These are phyloP conservation scores for Rhodotorula babjevae DNA, from an alignment of 768 basidiomycete species.

Conservation along the genomic window DNA sequence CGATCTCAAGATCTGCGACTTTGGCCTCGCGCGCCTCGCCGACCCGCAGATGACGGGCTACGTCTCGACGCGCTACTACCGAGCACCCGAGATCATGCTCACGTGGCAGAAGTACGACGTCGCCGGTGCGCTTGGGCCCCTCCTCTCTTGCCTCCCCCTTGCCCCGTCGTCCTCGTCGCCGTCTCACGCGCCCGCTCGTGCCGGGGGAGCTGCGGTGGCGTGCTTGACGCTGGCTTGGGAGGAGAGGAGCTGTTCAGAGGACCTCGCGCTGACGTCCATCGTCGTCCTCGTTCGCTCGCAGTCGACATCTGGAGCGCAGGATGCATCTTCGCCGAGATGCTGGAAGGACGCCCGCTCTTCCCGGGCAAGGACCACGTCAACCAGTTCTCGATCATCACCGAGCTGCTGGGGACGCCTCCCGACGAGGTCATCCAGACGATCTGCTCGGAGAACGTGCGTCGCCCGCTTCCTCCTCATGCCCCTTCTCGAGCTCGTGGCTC, in stretches of 20 bases:
- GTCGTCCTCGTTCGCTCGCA: neutral
- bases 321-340: slow-evolving; percentile 99
- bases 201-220: too few relatives aligned
- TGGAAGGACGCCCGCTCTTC: slow-evolving; percentile 97
- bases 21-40: slow-evolving; percentile 95
- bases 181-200: too few relatives aligned
- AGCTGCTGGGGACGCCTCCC: slow-evolving; percentile 93
- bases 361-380: slow-evolving; percentile 99
- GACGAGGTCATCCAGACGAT: slow-evolving; percentile 99
- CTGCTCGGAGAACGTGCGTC: slow-evolving; percentile 84
- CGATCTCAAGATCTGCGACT: slow-evolving; percentile 99
- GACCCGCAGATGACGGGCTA: slow-evolving; percentile 99
- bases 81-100: slow-evolving; percentile 99
- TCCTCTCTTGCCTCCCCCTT: neutral
- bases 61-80: slow-evolving; percentile 97
- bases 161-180: neutral
- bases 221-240: neutral
- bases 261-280: too few relatives aligned
- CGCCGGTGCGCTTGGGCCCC: slow-evolving; percentile 52
- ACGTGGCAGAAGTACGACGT: slow-evolving; percentile 99
- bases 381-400: slow-evolving; percentile 99
- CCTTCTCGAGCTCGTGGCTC: slow-evolving; percentile 15
- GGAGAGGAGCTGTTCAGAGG: too few relatives aligned
- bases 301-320: slow-evolving; percentile 99
- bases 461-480: too few relatives aligned